Evolutionary conservation across 768 basidiomycete species (phyloP).

Genomic region (Paxillus involutus): DNA sequence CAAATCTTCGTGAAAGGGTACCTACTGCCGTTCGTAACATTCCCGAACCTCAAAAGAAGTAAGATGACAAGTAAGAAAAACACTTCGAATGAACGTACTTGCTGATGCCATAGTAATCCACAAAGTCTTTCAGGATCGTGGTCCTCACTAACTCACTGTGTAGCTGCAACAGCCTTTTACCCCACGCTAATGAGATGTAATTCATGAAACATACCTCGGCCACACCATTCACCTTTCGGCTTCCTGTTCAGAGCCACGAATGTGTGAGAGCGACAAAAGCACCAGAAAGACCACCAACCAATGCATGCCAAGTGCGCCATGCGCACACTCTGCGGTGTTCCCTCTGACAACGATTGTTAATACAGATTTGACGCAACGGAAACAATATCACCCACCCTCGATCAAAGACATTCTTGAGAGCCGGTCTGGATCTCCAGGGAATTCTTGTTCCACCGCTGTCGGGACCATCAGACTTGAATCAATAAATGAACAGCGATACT

Average conservation of each 20-base stretch:
- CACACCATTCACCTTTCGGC: constrained; percentile 91
- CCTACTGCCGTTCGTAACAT: constrained; percentile 92
- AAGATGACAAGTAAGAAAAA: constrained; percentile 4
- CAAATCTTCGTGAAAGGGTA: constrained; percentile 10
- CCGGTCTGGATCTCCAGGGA: constrained; percentile 81
- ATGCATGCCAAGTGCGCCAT: constrained; percentile 94
- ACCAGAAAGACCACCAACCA: constrained; percentile 34
- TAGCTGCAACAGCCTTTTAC: constrained; percentile 41
- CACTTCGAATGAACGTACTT: constrained; percentile 41
- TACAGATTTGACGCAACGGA: neutral
- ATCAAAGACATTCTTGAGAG: constrained; percentile 89
- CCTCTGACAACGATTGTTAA: constrained; percentile 50
- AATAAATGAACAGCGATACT: constrained; percentile 8
- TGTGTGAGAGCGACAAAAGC: neutral
- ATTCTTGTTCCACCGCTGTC: constrained; percentile 82
- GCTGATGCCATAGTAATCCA: constrained; percentile 87
- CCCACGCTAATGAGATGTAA: neutral
- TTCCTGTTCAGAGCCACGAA: constrained; percentile 41
- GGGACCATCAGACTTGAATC: neutral
- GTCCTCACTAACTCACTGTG: constrained; percentile 87
- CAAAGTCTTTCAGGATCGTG: constrained; percentile 88
- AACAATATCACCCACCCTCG: constrained; percentile 54
- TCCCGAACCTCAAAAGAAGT: constrained; percentile 56
- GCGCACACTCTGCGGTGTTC: constrained; percentile 79
- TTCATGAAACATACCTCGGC: constrained; percentile 59